phyloP scores from a whole-genome alignment of 306 rosid genomes.

The Coriaria nepalensis region DNA sequence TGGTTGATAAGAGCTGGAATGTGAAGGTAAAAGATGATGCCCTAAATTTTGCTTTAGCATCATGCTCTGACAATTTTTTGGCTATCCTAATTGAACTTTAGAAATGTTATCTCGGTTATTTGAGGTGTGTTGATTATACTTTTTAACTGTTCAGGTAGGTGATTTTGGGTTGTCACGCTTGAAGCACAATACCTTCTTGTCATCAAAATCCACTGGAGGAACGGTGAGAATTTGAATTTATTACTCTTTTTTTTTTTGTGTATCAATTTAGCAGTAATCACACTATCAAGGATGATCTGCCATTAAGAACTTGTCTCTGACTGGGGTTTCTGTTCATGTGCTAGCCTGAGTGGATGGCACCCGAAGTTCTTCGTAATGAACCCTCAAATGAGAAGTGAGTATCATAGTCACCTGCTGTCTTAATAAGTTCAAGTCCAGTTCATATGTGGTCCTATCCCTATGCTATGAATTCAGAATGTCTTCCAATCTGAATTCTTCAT shows the following conservation, averaged over 20 bases:
- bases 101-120: not conserved
- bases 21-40: conserved; percentile 56
- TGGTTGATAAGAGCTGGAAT: conserved; percentile 97
- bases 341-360: conserved; percentile 99
- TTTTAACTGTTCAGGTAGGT: conserved; percentile 42
- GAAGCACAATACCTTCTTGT: conserved; percentile 94
- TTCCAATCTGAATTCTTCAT: not conserved
- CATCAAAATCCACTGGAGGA: conserved; percentile 99
- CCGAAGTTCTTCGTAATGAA: conserved; percentile 96
- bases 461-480: not conserved
- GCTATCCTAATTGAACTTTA: not conserved
- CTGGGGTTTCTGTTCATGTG: conserved; percentile 16
- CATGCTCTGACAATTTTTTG: not conserved
- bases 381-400: conserved; percentile 97
- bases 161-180: conserved; percentile 99
- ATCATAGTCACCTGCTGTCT: not conserved
- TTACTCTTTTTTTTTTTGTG: conserved; percentile 2
- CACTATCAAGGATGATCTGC: too few species aligned
- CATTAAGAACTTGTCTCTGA: conserved; percentile 18
- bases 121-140: not conserved
- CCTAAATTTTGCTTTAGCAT: conserved; percentile 7
- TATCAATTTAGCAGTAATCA: conserved; percentile 6
- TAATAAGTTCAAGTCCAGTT: conserved; percentile 8
- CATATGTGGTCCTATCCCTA: not conserved
- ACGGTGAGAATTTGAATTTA: conserved; percentile 58